Evolutionary conservation across 169 alveolate species (phyloP).

Genomic region (Perkinsus marinus): DNA sequence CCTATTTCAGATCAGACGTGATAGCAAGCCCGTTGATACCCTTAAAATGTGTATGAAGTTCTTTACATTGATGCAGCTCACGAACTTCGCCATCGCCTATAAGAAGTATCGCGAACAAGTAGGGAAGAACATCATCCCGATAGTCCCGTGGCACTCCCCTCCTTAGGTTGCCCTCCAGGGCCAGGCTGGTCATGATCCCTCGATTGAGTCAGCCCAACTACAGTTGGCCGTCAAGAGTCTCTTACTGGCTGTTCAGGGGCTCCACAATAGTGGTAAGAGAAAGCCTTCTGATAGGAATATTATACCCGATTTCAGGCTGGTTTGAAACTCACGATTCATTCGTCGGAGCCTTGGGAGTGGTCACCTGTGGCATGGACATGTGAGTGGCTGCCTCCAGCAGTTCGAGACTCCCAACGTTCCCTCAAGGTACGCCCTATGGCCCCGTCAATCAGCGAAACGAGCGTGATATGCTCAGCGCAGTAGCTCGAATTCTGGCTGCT

Average conservation of each 20-base stretch:
- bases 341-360: background rate
- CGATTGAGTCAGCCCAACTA: background rate
- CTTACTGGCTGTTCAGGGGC: background rate
- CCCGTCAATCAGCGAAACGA: background rate
- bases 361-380: background rate
- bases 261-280: background rate
- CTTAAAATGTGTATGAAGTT: background rate
- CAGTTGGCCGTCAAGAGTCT: background rate
- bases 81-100: background rate
- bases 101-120: background rate
- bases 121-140: background rate
- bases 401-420: background rate
- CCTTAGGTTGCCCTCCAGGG: background rate
- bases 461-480: too few relatives aligned
- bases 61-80: background rate
- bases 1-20: background rate
- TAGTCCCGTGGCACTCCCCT: background rate
- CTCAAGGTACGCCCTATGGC: background rate
- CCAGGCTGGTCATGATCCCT: background rate
- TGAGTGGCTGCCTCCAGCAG: background rate
- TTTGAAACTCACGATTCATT: background rate
- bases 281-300: background rate
- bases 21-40: background rate
- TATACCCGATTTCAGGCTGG: background rate
- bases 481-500: too few relatives aligned